Base-by-base conservation (phyloP, 495 filamentous ascomycete genomes). In the Tuber melanosporum region DNA sequence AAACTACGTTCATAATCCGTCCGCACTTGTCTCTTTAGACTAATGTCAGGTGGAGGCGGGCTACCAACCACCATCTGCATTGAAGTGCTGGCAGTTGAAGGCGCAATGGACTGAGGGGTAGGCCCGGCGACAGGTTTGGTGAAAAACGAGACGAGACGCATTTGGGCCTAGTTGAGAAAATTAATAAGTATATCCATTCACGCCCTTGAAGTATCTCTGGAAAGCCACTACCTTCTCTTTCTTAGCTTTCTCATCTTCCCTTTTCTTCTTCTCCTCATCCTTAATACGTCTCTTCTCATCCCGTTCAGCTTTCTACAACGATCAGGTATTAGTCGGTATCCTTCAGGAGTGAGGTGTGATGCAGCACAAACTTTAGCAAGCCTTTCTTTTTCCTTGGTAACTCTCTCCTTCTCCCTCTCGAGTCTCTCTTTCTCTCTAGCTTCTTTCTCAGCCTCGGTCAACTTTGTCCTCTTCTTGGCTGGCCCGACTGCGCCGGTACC, bases 1-100 rank as follows among this genome's bases (percentile, higher is more conserved):
- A 98, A 98, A 45, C 83, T 84, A 78, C 88, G 89, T 22, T 92
- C 86, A 80, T 96, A 98, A 66, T 91, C 88, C 0, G 90, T 88
- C 47, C 85, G 77, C 32, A 83, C 78, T 17, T 86, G 81, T 71
- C 84, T 82, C 69, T 78, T 74, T 3, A 80, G n/a, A 73, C 15
- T 78, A 74, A 22, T 45, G 78, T 71, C 76, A 79, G 49, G 79
- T 72, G 36, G 74, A 70, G 26, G 79, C 43, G 3, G 82, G 74
- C n/a, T 81, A 71, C 8, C 84, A 66, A 62, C 85, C 77, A 41
- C 74, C 70, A 22, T 75, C 62, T 17, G 57, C 5, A 83, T 69
- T 7, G 71, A 77, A 9, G 57, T n/a, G 57, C 19, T 66, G 73
- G 45, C 78, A n/a, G 45, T 73, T 84, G 45, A 82, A 78, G 39